Base-by-base conservation (phyloP, 257 asterid species). In the Cruciata laevipes region DNA sequence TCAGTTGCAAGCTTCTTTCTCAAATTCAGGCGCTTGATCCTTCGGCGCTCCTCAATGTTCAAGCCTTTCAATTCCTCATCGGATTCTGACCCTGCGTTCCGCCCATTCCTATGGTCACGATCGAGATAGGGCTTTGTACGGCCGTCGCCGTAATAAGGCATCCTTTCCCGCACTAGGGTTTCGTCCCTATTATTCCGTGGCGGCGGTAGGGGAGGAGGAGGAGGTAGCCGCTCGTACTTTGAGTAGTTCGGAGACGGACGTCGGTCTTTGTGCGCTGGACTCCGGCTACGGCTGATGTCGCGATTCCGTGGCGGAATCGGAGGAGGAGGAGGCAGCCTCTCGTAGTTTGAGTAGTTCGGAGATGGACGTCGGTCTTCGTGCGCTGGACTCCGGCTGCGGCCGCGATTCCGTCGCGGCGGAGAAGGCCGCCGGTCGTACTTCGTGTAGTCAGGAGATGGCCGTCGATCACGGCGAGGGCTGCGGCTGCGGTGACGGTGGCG, bases 41-140 rank as follows among this genome's bases (percentile, higher is more conserved):
- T 81, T 51, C 99, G 86, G 61, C 87, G 86, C 65, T 93, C 99
- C 47, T 86, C 95, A 35, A 68, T 86, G n/a, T 77, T 73, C 52
- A 90, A 75, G 2, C 88, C 91, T 77, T 84, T 93, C 73, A 88
- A 68, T 68, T 92, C 97, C 27, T 93, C 97, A 59, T 93, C 99
- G 0, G 97, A 88, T 56, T 93, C 95, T 17, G 85, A 75, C 60
- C 77, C 94, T 1, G 67, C 62, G 55, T 66, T 24, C 40, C 82
- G 72, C 9, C 84, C 80, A 53, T 83, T 84, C 40, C 83, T 78
- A 65, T 70, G 30, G 80, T 86, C 95, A 5, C 95, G 88, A 80
- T 88, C 95, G 3, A 85, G 85, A 69, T 83, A 89, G 47, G 81
- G 70, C 24, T 81, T 78, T 24, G 69, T 78, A 10, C 79, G 70